Evolutionary conservation across 2,329 filamentous ascomycete species (phyloP), one percentile per base, ranked within the genome.

Genomic region (Trichophaea hybrida): DNA sequence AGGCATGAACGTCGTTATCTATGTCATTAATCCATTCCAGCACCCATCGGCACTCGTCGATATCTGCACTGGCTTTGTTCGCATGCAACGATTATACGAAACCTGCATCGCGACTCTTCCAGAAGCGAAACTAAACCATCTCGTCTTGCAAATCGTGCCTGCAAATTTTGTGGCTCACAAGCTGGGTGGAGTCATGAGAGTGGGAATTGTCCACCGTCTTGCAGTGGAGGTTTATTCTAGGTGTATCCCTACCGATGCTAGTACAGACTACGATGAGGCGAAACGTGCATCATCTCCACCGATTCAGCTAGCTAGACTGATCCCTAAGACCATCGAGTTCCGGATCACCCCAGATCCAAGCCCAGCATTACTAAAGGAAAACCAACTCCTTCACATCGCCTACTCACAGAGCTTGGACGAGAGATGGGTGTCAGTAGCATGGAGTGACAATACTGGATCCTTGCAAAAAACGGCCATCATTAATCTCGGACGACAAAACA

Each of bases 151-250:
- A 69, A 76, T 94, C 1, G 74, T 94, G 1, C 84, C 88, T 0
- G 76, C 60, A 6, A 48, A 46, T 44, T 64, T 62, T 37, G 46
- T 65, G 33, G 62, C 60, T 8, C 52, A 57, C 10, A 64, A 62
- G 43, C 55, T 57, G 12, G 55, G 55, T 8, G 15, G 8, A 15
- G 40, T 49, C 6, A 57, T 57, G 55, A n/a, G 55, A 4, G 55
- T 57, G 7, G 38, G 38, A 10, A 32, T 57, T 38, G 44, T 50
- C 17, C 55, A 57, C 17, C 40, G 31, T 35, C 37, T 90, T 13
- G 85, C 84, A 15, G 76, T 88, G 61, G 85, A 91, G 71, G 80
- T 85, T 1, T 93, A 91, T 67, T 85, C 89, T 69, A 81, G 87
- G 5, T 89, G 86, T 68, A 79, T 78, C 17, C 64, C 56, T 24